Conservation (phyloP, 345 rosid species). For the Lepidium aucheri region DNA sequence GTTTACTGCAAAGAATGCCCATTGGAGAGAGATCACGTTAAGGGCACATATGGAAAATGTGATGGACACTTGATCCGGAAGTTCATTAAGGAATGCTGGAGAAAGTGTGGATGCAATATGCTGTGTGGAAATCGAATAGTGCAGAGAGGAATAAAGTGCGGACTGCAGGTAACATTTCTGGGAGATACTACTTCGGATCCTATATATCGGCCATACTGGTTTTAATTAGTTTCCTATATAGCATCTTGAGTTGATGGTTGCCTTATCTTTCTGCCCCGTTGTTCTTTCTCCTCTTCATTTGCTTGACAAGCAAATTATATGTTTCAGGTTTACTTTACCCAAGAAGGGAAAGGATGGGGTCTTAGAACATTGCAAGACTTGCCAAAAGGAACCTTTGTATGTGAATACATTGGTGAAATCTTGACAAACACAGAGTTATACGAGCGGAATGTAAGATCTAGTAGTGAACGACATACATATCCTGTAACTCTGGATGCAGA, state of each 20-base stretch:
- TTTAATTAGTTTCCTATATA: neutral
- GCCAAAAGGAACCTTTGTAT: slow-evolving; percentile 86
- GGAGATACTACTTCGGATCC: neutral
- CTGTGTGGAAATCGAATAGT: slow-evolving; percentile 75
- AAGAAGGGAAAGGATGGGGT: slow-evolving; percentile 86
- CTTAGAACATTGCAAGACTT: slow-evolving; percentile 63
- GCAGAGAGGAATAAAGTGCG: slow-evolving; percentile 64
- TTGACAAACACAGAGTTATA: slow-evolving; percentile 60
- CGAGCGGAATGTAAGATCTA: slow-evolving; percentile 38
- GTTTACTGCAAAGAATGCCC: slow-evolving; percentile 74
- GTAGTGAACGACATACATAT: slow-evolving; percentile 39
- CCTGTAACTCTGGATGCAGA: slow-evolving; percentile 76
- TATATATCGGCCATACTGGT: neutral
- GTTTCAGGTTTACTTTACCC: slow-evolving; percentile 65
- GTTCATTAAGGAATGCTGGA: slow-evolving; percentile 93
- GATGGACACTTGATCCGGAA: slow-evolving; percentile 74
- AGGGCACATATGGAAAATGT: slow-evolving; percentile 44
- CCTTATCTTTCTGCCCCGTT: neutral
- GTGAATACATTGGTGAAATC: slow-evolving; percentile 84
- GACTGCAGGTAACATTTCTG: slow-evolving; percentile 49
- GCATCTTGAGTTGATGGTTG: neutral
- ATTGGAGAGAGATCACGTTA: slow-evolving; percentile 44
- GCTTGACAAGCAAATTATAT: slow-evolving; percentile 9
- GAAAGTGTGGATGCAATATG: slow-evolving; percentile 77
- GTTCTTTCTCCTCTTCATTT: neutral